Percentiles rank a stretch among this genome's conserved stretches.
phyloP scores from a whole-genome alignment of 176 grass and related monocot species.

The Oryza glaberrima region DNA sequence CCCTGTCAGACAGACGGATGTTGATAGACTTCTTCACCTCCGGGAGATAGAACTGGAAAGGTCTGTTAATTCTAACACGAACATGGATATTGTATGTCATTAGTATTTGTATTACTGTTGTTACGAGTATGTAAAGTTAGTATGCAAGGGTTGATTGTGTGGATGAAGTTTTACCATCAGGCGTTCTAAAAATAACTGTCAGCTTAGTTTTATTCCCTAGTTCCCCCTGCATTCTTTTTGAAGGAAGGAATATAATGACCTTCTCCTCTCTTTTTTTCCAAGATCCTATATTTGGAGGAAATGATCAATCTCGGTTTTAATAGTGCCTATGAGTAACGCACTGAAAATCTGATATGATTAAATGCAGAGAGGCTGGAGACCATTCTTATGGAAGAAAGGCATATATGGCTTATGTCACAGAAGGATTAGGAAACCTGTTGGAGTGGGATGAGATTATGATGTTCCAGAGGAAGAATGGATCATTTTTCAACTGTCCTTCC shows the following conservation, averaged over 20 bases:
- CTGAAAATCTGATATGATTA: constrained; percentile 1
- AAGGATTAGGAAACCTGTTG: constrained; percentile 60
- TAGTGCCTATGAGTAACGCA: not conserved
- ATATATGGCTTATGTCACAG: constrained; percentile 73
- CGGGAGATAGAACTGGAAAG: constrained; percentile 62
- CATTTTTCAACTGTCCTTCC: constrained; percentile 72
- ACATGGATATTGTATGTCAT: not conserved
- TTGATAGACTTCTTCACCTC: constrained; percentile 35
- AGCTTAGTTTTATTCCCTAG: not conserved
- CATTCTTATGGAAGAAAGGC: constrained; percentile 55
- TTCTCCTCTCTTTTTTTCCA: not conserved
- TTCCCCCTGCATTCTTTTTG: not conserved
- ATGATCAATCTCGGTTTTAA: not conserved
- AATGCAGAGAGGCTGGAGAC: constrained; percentile 41
- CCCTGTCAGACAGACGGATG: constrained; percentile 37
- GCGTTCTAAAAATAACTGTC: not conserved
- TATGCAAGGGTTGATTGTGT: not conserved
- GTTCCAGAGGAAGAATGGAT: constrained; percentile 77
- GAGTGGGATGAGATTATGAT: constrained; percentile 64
- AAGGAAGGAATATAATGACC: not conserved
- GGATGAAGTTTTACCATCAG: not conserved
- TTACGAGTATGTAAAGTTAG: not conserved
- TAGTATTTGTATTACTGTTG: not conserved
- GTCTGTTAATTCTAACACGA: constrained; percentile 25
- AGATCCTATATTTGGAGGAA: not conserved